Evolutionary conservation across 2,329 filamentous ascomycete species (phyloP).

Genomic region (Aspergillus ochraceoroseus): DNA sequence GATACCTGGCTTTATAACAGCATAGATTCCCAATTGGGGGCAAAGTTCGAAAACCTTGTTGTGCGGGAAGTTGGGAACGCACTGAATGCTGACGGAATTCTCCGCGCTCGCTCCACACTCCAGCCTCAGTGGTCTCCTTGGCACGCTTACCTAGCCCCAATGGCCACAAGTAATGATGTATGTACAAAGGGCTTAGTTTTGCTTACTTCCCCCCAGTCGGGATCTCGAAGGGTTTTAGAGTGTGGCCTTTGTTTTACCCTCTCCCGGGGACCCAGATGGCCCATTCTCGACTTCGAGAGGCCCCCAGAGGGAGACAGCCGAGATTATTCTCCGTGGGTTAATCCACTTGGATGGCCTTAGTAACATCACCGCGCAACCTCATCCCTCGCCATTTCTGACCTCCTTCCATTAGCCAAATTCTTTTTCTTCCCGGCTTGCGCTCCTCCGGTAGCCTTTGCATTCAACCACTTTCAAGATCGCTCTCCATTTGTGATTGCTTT

Average conservation of each 20-base stretch:
- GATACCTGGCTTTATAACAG: too few relatives aligned
- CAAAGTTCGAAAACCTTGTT: too few relatives aligned
- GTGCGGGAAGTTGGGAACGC: too few relatives aligned
- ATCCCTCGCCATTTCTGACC: slow-evolving; percentile 20
- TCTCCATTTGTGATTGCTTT: slow-evolving; percentile 14
- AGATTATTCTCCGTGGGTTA: slow-evolving; percentile 26
- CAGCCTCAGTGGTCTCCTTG: slow-evolving; percentile 20
- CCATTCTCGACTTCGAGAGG: slow-evolving; percentile 1
- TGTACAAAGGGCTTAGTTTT: slow-evolving; percentile 7
- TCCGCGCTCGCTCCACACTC: slow-evolving; percentile 22
- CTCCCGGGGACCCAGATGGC: not conserved
- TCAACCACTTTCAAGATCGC: slow-evolving; percentile 16
- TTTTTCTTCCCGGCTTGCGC: slow-evolving; percentile 6
- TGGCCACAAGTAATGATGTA: not conserved
- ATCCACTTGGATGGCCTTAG: slow-evolving; percentile 25
- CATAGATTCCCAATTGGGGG: too few relatives aligned
- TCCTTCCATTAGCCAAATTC: slow-evolving; percentile 17
- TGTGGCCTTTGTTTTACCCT: not conserved
- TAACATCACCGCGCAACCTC: slow-evolving; percentile 36
- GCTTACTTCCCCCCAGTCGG: slow-evolving; percentile 16
- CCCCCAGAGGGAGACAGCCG: slow-evolving; percentile 9
- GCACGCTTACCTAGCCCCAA: slow-evolving; percentile 18
- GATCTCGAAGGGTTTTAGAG: slow-evolving; percentile 11
- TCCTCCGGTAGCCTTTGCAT: too few relatives aligned
- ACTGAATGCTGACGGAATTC: slow-evolving; percentile 9